Base-by-base conservation (phyloP, 2,329 filamentous ascomycete genomes). In the Neospermospora avenae region DNA sequence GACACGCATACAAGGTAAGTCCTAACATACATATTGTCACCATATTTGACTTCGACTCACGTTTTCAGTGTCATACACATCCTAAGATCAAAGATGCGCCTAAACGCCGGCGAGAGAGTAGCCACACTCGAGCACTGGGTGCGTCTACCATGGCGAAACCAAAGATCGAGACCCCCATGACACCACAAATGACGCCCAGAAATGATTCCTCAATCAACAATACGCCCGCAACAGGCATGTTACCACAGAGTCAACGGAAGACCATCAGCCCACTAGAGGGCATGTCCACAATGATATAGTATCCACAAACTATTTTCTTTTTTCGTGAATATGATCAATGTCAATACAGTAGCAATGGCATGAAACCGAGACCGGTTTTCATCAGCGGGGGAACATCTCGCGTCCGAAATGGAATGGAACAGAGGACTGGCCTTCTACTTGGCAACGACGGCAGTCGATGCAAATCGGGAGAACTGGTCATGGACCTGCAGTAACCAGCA, bases 1-100 rank as follows among this genome's bases (percentile, higher is more conserved):
- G 91, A 66, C 91, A 96, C 74, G 90, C 90, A 49, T 95, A 95
- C 78, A 95, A 93, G 82, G 88, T 90, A 75, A 73, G 77, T 73
- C 34, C 4, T 28, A 11, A 10, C 34, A 57, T 10, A 1, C 11
- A 13, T 25, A 35, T 20, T 6, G 7, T 20, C 25, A 16, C 3
- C 5, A 46, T 20, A 44, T 16, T 44, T 34, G 41, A 41, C 28
- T 14, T 35, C 51, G 45, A 14, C 35, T 51, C 55, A 51, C 44
- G 51, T 55, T 68, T 45, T 63, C 42, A 65, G 86, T 90, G 87
- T 67, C 87, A 90, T 71, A 86, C 85, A 1, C 87, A 89, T 67
- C 83, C 84, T 16, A 90, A 90, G 73, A 81, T 87, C 71, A 89
- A 88, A 71, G 87, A 90, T 66, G 81, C 84, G 1, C 85, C 86